Conservation (phyloP, 306 rosid species). For the Trichosanthes truncata region DNA sequence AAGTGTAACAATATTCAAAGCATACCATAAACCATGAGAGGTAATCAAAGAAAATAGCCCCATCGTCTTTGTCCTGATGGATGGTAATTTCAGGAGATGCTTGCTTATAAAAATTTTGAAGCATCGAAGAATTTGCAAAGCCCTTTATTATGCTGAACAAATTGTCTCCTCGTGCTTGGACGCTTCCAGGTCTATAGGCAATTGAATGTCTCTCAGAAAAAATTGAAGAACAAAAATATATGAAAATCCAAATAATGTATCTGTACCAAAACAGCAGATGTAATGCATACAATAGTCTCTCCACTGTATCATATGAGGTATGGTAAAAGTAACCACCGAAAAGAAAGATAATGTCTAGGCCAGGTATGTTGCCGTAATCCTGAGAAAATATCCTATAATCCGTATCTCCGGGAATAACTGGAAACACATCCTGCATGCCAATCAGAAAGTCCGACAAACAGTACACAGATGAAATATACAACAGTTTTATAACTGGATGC, state of each 20-base stretch:
- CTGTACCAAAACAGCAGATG: conserved; percentile 39
- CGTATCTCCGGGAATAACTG: conserved; percentile 93
- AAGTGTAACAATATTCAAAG: conserved; percentile 19
- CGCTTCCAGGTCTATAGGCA: conserved; percentile 84
- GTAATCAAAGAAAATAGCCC: conserved; percentile 89
- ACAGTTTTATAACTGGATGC: not conserved
- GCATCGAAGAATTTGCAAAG: conserved; percentile 64
- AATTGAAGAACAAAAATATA: conserved; percentile 18
- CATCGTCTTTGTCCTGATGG: conserved; percentile 36
- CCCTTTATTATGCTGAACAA: conserved; percentile 74
- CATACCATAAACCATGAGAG: conserved; percentile 87
- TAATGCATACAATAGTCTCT: conserved; percentile 77
- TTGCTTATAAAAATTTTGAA: conserved; percentile 42
- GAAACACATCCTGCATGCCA: conserved; percentile 86
- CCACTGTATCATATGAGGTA: conserved; percentile 91
- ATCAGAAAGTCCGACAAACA: conserved; percentile 11
- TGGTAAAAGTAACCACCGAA: conserved; percentile 98
- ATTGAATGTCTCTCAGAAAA: conserved; percentile 35
- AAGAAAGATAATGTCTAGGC: conserved; percentile 94
- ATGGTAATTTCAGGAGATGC: conserved; percentile 29
- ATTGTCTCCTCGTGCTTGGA: conserved; percentile 99
- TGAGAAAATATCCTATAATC: conserved; percentile 90
- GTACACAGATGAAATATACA: not conserved
- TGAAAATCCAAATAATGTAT: conserved; percentile 26
- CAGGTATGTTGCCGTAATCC: conserved; percentile 88